Conservation (phyloP, 2,329 filamentous ascomycete species). For the Fusarium coicis region DNA sequence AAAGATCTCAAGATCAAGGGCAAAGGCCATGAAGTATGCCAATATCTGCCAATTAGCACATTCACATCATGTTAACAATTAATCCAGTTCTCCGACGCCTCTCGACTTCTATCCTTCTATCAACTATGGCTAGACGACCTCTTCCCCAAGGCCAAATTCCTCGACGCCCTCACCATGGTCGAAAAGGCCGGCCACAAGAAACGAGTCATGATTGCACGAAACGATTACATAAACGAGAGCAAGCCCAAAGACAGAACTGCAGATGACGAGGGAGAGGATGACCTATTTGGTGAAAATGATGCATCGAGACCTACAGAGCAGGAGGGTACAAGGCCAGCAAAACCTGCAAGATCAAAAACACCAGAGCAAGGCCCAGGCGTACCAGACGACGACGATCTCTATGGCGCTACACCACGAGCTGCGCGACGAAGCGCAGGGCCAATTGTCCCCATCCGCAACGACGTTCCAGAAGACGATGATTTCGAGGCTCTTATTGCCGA, state of each 20-base stretch:
- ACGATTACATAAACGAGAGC: constrained; percentile 85
- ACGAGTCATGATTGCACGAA: constrained; percentile 76
- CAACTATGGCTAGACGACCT: constrained; percentile 97
- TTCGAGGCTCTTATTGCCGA: constrained; percentile 66
- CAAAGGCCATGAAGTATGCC: constrained; percentile 85
- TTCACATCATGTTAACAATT: not conserved
- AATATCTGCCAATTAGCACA: not conserved
- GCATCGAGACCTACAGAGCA: constrained; percentile 14
- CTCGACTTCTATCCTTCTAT: constrained; percentile 86
- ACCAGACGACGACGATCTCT: constrained; percentile 63
- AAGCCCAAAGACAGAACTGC: constrained; percentile 61
- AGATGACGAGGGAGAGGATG: constrained; percentile 43
- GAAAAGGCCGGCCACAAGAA: constrained; percentile 94
- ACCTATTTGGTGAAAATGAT: constrained; percentile 41
- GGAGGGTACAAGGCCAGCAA: constrained; percentile 53
- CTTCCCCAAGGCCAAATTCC: constrained; percentile 93
- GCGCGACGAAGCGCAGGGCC: constrained; percentile 6
- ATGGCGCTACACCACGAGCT: constrained; percentile 62
- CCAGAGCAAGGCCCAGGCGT: constrained; percentile 41
- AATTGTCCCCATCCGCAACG: constrained; percentile 37
- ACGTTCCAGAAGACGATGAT: constrained; percentile 58
- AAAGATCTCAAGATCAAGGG: constrained; percentile 84
- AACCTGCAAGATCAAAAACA: constrained; percentile 44
- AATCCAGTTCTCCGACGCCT: constrained; percentile 81
- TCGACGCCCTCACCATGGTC: constrained; percentile 88